Percentiles rank a stretch among this genome's conserved stretches.
These are phyloP conservation scores for Ramularia collo-cygni DNA, from an alignment of 2,329 filamentous ascomycete species.

Conservation along the genomic window DNA sequence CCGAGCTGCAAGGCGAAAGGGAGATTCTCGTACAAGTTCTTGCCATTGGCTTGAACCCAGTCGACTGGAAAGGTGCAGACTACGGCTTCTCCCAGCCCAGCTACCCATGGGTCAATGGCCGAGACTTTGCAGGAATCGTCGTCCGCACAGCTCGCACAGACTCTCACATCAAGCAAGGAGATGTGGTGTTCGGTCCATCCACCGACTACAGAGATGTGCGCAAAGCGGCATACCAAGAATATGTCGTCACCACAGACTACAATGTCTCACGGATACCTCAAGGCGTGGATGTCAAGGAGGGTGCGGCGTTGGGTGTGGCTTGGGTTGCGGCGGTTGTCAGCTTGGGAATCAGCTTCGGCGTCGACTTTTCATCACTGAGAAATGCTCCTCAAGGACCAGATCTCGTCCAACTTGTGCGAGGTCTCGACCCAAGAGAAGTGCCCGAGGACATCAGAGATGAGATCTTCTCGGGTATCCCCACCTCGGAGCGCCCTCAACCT, in stretches of 20 bases:
- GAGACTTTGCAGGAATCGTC: slow-evolving; percentile 62
- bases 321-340: slow-evolving; percentile 63
- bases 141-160: slow-evolving; percentile 39
- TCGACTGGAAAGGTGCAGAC: slow-evolving; percentile 66
- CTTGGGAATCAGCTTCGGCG: slow-evolving; percentile 62
- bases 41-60: slow-evolving; percentile 66
- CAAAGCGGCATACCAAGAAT: slow-evolving; percentile 67
- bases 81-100: slow-evolving; percentile 63
- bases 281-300: slow-evolving; percentile 47
- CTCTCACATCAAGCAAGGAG: slow-evolving; percentile 50
- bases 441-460: slow-evolving; percentile 58
- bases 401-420: slow-evolving; percentile 46
- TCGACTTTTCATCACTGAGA: slow-evolving; percentile 51
- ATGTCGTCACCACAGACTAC: slow-evolving; percentile 57
- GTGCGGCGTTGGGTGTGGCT: slow-evolving; percentile 61
- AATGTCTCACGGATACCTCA: slow-evolving; percentile 58
- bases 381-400: slow-evolving; percentile 49
- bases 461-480: slow-evolving; percentile 50
- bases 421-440: slow-evolving; percentile 42
- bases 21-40: slow-evolving; percentile 59
- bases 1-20: slow-evolving; percentile 30
- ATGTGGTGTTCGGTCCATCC: slow-evolving; percentile 57
- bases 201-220: slow-evolving; percentile 68
- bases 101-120: slow-evolving; percentile 62
- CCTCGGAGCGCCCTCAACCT: slow-evolving; percentile 46